Conservation (phyloP, 352 stramenopile species). For the Pythium volutum region DNA sequence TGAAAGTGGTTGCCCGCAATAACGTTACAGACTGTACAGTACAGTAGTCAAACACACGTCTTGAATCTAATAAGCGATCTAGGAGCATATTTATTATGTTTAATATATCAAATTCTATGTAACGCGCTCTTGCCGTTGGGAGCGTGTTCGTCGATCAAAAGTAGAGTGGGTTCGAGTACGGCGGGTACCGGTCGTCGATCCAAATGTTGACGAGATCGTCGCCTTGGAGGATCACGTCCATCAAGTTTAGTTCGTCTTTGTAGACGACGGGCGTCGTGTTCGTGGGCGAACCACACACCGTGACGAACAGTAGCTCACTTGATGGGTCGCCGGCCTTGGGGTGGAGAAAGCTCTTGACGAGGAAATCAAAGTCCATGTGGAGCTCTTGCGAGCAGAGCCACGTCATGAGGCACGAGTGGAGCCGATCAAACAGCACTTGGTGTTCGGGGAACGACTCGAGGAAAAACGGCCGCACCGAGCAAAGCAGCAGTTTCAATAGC, state of each 20-base stretch:
- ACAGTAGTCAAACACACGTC: too few species aligned
- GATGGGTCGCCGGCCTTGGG: conserved; percentile 2
- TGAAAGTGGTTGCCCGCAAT: too few species aligned
- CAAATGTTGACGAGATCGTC: conserved; percentile 74
- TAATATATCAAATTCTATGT: too few species aligned
- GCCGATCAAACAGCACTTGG: conserved; percentile 51
- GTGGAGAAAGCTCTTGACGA: conserved; percentile 61
- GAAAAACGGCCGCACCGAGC: conserved; percentile 38
- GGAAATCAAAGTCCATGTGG: conserved; percentile 55
- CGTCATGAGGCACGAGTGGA: conserved; percentile 36
- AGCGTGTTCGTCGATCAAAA: too few species aligned
- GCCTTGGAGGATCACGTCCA: conserved; percentile 58
- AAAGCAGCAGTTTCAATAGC: conserved; percentile 43
- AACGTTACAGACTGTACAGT: too few species aligned
- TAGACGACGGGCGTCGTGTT: conserved; percentile 56
- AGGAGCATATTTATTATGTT: too few species aligned
- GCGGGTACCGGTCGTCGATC: conserved; percentile 68
- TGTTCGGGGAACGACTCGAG: conserved; percentile 51
- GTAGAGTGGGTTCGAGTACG: conserved; percentile 68
- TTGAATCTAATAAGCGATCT: too few species aligned
- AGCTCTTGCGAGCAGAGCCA: conserved; percentile 45
- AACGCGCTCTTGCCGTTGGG: too few species aligned
- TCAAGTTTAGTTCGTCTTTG: conserved; percentile 52
- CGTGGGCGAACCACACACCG: conserved; percentile 42
- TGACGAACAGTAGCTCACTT: conserved; percentile 49